These are phyloP conservation scores for Gracilaria gracilis DNA, from an alignment of 23 red algal genomes.

Conservation along the genomic window DNA sequence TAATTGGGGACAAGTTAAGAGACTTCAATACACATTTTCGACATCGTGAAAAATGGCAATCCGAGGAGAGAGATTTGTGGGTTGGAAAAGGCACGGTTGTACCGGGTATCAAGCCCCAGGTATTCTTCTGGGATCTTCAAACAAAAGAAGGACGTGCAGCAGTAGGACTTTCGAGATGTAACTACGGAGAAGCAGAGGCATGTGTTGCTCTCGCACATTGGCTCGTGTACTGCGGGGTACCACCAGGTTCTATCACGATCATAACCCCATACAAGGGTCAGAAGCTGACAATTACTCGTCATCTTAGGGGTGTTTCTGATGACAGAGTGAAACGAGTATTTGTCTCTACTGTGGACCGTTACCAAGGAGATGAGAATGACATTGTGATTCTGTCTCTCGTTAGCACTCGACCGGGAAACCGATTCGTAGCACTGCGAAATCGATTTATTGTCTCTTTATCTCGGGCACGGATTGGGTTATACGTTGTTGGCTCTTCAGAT, in stretches of 20 bases:
- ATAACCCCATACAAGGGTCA: constrained; percentile 76
- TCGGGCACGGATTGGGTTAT: constrained; percentile 63
- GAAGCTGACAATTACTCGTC: constrained; percentile 18
- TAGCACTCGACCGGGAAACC: constrained; percentile 52
- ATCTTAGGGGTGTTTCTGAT: not conserved
- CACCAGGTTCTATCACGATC: constrained; percentile 36
- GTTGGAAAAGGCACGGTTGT: constrained; percentile 29
- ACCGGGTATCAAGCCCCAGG: constrained; percentile 32
- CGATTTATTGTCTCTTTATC: constrained; percentile 54
- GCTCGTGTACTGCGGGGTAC: constrained; percentile 51
- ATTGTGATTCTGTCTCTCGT: constrained; percentile 72
- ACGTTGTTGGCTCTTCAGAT: constrained; percentile 53
- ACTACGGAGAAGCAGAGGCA: constrained; percentile 46
- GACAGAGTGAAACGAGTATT: not conserved
- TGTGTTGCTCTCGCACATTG: constrained; percentile 31
- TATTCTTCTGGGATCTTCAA: constrained; percentile 70
- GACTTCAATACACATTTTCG: not conserved
- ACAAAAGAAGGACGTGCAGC: constrained; percentile 56
- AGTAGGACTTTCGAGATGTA: constrained; percentile 57
- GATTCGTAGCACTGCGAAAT: constrained; percentile 59
- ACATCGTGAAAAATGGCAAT: not conserved
- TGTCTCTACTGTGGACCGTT: constrained; percentile 63
- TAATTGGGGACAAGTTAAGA: constrained; percentile 24
- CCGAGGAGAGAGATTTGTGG: constrained; percentile 40
- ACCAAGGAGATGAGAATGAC: constrained; percentile 78